These are phyloP conservation scores for Xylaria sp. DNA, from an alignment of 2,329 filamentous ascomycete species.

Conservation along the genomic window DNA sequence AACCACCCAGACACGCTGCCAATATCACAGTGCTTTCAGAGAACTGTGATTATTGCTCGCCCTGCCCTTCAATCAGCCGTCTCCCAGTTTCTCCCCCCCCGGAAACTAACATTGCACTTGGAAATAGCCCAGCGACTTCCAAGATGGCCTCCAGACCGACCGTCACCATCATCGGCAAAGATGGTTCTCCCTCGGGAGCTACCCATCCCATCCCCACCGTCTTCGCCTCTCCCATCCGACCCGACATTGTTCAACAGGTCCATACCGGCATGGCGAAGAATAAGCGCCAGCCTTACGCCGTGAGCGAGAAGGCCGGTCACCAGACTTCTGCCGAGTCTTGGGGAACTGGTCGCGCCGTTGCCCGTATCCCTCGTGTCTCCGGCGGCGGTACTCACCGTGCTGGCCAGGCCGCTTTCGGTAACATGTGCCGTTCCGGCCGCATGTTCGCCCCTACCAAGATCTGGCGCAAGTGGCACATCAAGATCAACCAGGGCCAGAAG, in stretches of 20 bases:
- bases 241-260: conserved; percentile 98
- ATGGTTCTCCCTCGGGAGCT: conserved; percentile 90
- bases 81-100: neutral
- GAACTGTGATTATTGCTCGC: conserved; percentile 12
- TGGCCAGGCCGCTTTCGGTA: conserved; percentile 99
- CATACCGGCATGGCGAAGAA: conserved; percentile 99
- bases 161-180: conserved; percentile 95
- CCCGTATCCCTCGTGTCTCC: conserved; percentile 99
- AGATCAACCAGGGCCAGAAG: conserved; percentile 99
- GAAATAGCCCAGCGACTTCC: conserved; percentile 50
- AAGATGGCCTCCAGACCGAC: conserved; percentile 96
- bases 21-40: neutral
- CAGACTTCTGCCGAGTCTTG: conserved; percentile 99
- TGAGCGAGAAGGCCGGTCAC: conserved; percentile 99
- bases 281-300: conserved; percentile 99
- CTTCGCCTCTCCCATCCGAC: conserved; percentile 97
- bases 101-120: conserved; percentile 38
- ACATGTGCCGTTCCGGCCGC: conserved; percentile 99
- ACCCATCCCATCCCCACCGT: conserved; percentile 95
- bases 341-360: conserved; percentile 99
- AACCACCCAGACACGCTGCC: conserved; percentile 18
- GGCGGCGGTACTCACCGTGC: conserved; percentile 99
- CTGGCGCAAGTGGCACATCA: conserved; percentile 99
- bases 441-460: conserved; percentile 99
- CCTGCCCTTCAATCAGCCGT: conserved; percentile 3